Evolutionary conservation across 1,139 yeast species (phyloP).

Genomic region (Meyerozyma smithsonii): DNA sequence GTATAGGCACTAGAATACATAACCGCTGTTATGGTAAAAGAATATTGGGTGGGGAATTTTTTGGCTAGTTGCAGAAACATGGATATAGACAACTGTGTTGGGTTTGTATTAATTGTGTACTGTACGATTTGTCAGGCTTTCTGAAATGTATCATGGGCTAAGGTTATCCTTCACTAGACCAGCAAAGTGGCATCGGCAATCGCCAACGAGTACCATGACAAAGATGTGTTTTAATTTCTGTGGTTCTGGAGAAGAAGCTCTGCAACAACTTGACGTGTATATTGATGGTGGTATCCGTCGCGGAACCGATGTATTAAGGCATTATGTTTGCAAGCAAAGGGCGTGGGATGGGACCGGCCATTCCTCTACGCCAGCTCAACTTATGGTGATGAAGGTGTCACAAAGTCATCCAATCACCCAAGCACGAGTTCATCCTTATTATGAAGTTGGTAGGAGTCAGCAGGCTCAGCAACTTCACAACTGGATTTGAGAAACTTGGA

Average conservation of each 20-base stretch:
- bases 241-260: constrained; percentile 3
- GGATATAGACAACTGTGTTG: constrained; percentile 14
- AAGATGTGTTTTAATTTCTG: constrained; percentile 7
- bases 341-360: constrained; percentile 9
- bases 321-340: constrained; percentile 7
- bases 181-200: constrained; percentile 24
- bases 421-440: constrained; percentile 5
- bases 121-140: constrained; percentile 26
- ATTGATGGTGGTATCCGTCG: constrained; percentile 9
- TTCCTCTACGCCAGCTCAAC: constrained; percentile 8
- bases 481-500: constrained; percentile 3
- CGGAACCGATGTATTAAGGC: constrained; percentile 8
- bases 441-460: constrained; percentile 8
- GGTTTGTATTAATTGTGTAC: constrained; percentile 25
- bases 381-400: constrained; percentile 8
- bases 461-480: constrained; percentile 4
- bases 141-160: constrained; percentile 26
- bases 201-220: constrained; percentile 13
- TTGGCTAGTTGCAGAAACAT: constrained; percentile 9
- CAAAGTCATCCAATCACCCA: constrained; percentile 5
- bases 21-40: too few relatives aligned
- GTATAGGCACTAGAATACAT: too few relatives aligned
- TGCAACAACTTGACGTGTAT: constrained; percentile 7
- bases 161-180: constrained; percentile 20
- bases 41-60: constrained; percentile 12